Conservation (phyloP, 1,284 basidiomycete genomes). For the Boletus smithii region DNA sequence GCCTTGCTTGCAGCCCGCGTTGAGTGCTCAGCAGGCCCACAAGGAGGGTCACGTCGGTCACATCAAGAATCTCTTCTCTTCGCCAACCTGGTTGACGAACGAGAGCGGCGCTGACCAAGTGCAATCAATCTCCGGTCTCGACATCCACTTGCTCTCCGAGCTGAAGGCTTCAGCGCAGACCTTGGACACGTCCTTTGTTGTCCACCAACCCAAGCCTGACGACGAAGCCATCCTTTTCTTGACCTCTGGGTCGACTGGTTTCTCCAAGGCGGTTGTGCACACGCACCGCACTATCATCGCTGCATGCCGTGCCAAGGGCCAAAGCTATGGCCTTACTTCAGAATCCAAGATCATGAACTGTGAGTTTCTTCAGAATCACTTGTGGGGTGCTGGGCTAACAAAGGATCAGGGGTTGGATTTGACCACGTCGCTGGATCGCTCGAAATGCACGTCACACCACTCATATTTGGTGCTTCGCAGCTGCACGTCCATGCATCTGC, state of each 20-base stretch:
- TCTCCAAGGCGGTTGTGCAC: slow-evolving; percentile 30
- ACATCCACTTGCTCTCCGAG: slow-evolving; percentile 24
- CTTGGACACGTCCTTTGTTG: slow-evolving; percentile 12
- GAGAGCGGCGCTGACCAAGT: slow-evolving; percentile 25
- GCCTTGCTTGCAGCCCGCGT: slow-evolving; percentile 27
- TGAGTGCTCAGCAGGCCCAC: slow-evolving; percentile 28
- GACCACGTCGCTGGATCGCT: slow-evolving; percentile 39
- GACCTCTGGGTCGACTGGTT: slow-evolving; percentile 29
- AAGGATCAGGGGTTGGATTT: slow-evolving; percentile 34
- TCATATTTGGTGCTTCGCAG: slow-evolving; percentile 32
- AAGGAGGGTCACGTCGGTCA: slow-evolving; percentile 26
- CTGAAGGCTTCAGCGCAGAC: slow-evolving; percentile 15
- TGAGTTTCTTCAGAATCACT: slow-evolving; percentile 11
- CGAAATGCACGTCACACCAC: slow-evolving; percentile 30
- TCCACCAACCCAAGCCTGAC: slow-evolving; percentile 21
- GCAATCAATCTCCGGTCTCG: slow-evolving; percentile 19
- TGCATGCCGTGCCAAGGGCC: slow-evolving; percentile 28
- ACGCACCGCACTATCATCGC: slow-evolving; percentile 25
- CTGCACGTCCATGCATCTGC: slow-evolving; percentile 32
- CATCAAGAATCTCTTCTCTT: slow-evolving; percentile 20
- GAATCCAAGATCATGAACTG: slow-evolving; percentile 31
- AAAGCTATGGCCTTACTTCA: slow-evolving; percentile 25
- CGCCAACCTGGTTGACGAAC: slow-evolving; percentile 24
- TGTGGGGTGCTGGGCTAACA: slow-evolving; percentile 4
- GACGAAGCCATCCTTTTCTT: slow-evolving; percentile 29